phyloP scores from a whole-genome alignment of 2,329 filamentous ascomycete genomes.

The Colletotrichum coccodes region DNA sequence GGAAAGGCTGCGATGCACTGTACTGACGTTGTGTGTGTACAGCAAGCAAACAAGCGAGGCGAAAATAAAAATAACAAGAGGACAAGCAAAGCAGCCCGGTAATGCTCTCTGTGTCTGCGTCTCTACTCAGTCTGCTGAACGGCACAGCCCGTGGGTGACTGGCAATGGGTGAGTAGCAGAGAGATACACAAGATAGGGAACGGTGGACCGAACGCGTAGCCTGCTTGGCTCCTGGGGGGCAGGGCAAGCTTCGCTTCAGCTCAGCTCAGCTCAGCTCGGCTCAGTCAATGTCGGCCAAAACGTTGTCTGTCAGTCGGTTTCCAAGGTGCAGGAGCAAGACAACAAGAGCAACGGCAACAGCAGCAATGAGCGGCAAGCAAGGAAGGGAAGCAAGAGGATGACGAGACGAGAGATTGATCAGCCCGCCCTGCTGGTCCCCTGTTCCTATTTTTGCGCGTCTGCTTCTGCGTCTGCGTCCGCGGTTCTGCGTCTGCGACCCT shows the following conservation, averaged over 20 bases:
- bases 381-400: conserved; percentile 24
- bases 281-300: neutral
- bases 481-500: conserved; percentile 16
- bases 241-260: conserved; percentile 4
- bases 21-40: neutral
- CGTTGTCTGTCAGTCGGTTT: conserved; percentile 11
- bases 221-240: conserved; percentile 1
- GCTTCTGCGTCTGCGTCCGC: neutral
- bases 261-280: neutral
- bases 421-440: conserved; percentile 23
- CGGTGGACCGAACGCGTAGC: conserved; percentile 13
- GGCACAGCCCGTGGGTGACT: conserved; percentile 19
- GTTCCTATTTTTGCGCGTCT: conserved; percentile 31
- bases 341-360: conserved; percentile 6
- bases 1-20: neutral
- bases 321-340: conserved; percentile 2
- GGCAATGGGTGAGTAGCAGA: conserved; percentile 12
- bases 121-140: neutral
- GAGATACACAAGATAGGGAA: conserved; percentile 15
- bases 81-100: conserved; percentile 1
- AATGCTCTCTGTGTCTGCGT: neutral
- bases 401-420: conserved; percentile 17
- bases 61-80: neutral
- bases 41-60: conserved; percentile 4
- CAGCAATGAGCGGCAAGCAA: conserved; percentile 14